Base-by-base conservation (phyloP, 179 eudicot species). In the Beta lomatogona region DNA sequence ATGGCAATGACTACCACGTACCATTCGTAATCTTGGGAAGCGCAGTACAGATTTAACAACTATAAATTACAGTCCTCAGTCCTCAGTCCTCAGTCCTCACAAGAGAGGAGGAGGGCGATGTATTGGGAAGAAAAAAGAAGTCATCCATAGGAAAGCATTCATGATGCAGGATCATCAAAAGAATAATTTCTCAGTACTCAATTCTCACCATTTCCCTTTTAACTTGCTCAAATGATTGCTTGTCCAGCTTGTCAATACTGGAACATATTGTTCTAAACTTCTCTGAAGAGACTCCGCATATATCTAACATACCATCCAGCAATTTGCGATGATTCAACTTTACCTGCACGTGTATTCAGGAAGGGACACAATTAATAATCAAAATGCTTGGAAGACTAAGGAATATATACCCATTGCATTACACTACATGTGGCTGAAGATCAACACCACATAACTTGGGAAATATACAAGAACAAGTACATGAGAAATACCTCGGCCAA, bases 201-300 rank as follows among this genome's bases (percentile, higher is more conserved):
- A 53, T 46, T 46, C 93, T 83, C 71, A 94, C 99, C 99, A 96
- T 91, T 88, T 96, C 99, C 78, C 75, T 91, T 81, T 88, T 92
- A 18, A 96, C 87, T 82, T 92, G 99, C 81, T 92, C 97, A 85
- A 94, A 94, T 19, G 99, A 79, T 75, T 89, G 98, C 86, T 96
- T 96, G 89, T 96, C 99, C 79, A 96, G 80, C 89, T 96, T 94
- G 92, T 96, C 99, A 84, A 96, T 91, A 75, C 98, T 96, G 64
- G 99, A 96, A 84, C 99, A 94, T 58, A 94, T 94, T 61, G 99
- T 93, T 83, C 97, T 91, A 60, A 94, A 96, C 77, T 96, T 96
- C 81, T 89, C 91, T 53, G 91, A 81, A 72, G 99, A 94, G 80
- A 96, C 99, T 77, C 98, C 98, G 86, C 98, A 94, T 66, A 96